Evolutionary conservation across 1,139 yeast genomes (phyloP), one percentile per base, ranked within the genome.

Genomic region (Waltiozyma sp.): DNA sequence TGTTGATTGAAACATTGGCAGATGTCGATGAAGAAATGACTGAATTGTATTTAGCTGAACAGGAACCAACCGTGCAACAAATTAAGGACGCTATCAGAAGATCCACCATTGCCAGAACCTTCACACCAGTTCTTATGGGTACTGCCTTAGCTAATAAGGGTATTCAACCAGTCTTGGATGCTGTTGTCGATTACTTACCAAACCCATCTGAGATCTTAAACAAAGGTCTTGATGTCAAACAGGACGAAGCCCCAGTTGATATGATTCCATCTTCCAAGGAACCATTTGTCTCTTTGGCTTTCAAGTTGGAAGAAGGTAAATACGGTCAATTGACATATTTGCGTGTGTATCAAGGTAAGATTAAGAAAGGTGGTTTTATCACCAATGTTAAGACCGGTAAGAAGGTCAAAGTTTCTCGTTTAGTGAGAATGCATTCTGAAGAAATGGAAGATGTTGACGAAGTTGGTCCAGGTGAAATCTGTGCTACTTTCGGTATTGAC

Each of bases 41-140:
- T 38, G 96, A 91, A 63, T 67, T 91, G 50, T 89, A 75, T 63
- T 70, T 91, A 59, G 96, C 88, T 52, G 98, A 95, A 61, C 75
- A 77, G 58, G 93, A 80, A 54, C 98, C 98, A 46, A 72, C 86
- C 19, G 72, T 74, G 36, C 82, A 80, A 45, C 95, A 91, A 65
- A 82, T 91, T 51, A 79, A 83, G 59, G 77, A 63, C 43, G 97
- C 96, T 37, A 91, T 91, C 53, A 82, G 98, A 65, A 79, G 96
- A 59, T 77, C 97, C 43, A 91, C 98, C n/a, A 89, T 91, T 65
- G 95, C 89, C 36, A 80, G 97, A 68, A 85, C 77, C 62, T 91
- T 91, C 69, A 87, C 97, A 19, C 98, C 98, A n/a, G 97, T 91
- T 15, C 71, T 91, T 54, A 91, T 91, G 97, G 98, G 98, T 33